These are phyloP conservation scores for Ceratocystiopsis minuta DNA, from an alignment of 2,329 filamentous ascomycete genomes.

Conservation along the genomic window DNA sequence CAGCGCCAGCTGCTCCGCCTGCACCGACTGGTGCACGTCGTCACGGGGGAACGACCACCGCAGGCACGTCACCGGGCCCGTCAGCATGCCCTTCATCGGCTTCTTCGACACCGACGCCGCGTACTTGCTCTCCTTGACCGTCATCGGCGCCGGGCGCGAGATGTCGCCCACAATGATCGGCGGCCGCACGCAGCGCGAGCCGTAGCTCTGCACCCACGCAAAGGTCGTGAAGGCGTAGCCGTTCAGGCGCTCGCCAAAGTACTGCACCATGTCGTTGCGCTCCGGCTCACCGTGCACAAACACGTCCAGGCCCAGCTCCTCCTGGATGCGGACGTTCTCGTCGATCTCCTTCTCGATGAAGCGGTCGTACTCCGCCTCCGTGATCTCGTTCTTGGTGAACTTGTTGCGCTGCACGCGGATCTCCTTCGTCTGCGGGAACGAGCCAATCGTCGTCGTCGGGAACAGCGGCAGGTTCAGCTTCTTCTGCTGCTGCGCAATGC, in stretches of 20 bases:
- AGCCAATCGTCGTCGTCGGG: conserved; percentile 98
- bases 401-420: conserved; percentile 94
- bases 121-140: conserved; percentile 99
- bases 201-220: conserved; percentile 95
- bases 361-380: conserved; percentile 78
- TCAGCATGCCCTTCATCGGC: conserved; percentile 99
- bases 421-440: conserved; percentile 98
- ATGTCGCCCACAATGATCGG: conserved; percentile 98
- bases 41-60: conserved; percentile 99
- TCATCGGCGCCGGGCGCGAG: conserved; percentile 92
- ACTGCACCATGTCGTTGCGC: conserved; percentile 99
- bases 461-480: conserved; percentile 89
- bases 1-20: conserved; percentile 96
- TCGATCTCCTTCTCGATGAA: conserved; percentile 99
- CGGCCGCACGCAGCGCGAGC: conserved; percentile 93
- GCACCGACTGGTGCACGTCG: conserved; percentile 96
- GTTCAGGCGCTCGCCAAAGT: conserved; percentile 94
- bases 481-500: conserved; percentile 78
- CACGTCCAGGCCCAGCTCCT: conserved; percentile 93
- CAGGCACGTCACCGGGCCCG: conserved; percentile 94
- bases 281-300: conserved; percentile 97
- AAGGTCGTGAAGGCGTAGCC: conserved; percentile 98
- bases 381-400: conserved; percentile 98
- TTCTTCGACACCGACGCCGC: conserved; percentile 90
- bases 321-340: conserved; percentile 88